phyloP scores from a whole-genome alignment of 2,329 filamentous ascomycete species.

The Pestalotiopsis sp. region DNA sequence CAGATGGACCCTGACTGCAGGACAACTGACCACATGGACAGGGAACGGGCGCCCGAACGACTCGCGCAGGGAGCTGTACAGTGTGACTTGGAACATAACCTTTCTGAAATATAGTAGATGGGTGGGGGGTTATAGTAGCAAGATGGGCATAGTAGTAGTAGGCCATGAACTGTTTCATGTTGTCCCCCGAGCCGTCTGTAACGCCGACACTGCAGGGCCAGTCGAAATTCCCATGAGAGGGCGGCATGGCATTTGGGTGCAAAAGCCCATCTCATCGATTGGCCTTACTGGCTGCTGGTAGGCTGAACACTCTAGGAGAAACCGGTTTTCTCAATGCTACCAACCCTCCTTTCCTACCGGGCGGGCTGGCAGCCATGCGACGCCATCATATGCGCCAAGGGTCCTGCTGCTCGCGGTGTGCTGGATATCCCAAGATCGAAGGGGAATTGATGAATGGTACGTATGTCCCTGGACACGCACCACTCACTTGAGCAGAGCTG shows the following conservation, averaged over 20 bases:
- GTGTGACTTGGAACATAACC: background rate
- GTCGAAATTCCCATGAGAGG: background rate
- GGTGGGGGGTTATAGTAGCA: background rate
- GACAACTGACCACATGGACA: background rate
- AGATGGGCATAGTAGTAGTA: background rate
- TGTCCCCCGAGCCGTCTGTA: background rate
- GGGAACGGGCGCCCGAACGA: background rate
- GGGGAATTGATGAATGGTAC: background rate
- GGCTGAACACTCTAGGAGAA: background rate
- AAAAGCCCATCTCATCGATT: background rate
- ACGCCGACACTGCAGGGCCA: background rate
- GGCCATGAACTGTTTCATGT: background rate
- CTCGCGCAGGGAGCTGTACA: background rate
- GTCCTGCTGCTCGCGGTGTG: background rate
- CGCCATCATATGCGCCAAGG: background rate
- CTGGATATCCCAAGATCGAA: background rate
- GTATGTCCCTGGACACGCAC: background rate
- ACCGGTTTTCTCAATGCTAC: constrained; percentile 6
- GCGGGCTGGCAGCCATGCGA: background rate
- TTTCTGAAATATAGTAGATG: background rate
- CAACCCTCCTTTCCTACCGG: background rate
- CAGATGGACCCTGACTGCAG: background rate
- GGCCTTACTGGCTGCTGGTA: background rate
- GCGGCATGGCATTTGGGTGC: constrained; percentile 4
- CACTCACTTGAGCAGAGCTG: background rate